A percentile compares a stretch with the other conserved stretches of the same genome.
These are phyloP conservation scores for Xerocomus spinulosus DNA, from an alignment of 768 basidiomycete genomes.

Conservation along the genomic window DNA sequence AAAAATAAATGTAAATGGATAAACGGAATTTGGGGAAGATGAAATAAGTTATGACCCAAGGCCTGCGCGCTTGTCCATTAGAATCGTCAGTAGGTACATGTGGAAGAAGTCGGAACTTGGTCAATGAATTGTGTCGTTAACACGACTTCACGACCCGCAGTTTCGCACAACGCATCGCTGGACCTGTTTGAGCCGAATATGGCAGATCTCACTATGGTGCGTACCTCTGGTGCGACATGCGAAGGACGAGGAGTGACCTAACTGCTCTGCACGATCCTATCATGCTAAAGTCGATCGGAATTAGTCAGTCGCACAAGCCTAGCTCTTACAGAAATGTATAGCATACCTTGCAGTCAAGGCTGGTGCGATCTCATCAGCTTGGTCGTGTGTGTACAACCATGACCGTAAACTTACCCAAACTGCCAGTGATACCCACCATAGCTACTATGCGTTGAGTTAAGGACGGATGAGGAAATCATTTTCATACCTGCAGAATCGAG, in stretches of 20 bases:
- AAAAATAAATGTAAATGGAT: too few species aligned
- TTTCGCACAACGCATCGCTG: background rate
- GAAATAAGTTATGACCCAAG: too few species aligned
- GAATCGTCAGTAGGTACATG: slow-evolving; percentile 21
- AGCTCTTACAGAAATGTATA: background rate
- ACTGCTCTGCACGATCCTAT: slow-evolving; percentile 15
- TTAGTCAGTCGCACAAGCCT: background rate
- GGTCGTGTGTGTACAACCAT: background rate
- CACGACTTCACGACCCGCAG: background rate
- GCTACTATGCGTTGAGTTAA: slow-evolving; percentile 1
- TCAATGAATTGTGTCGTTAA: slow-evolving; percentile 4
- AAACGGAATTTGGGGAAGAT: too few species aligned
- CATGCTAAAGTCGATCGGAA: slow-evolving; percentile 2
- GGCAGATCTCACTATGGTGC: background rate
- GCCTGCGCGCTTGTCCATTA: too few species aligned
- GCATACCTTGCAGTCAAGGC: slow-evolving; percentile 14
- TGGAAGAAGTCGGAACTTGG: background rate
- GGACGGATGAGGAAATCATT: background rate
- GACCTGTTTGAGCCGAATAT: background rate
- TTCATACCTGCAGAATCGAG: slow-evolving; percentile 7
- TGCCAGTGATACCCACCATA: slow-evolving; percentile 6
- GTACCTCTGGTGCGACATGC: background rate
- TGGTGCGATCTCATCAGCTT: background rate
- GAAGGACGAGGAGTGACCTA: slow-evolving; percentile 11
- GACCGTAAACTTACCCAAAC: slow-evolving; percentile 3